Evolutionary conservation across 2,329 filamentous ascomycete species (phyloP).

Genomic region (Clonostachys rhizophaga): DNA sequence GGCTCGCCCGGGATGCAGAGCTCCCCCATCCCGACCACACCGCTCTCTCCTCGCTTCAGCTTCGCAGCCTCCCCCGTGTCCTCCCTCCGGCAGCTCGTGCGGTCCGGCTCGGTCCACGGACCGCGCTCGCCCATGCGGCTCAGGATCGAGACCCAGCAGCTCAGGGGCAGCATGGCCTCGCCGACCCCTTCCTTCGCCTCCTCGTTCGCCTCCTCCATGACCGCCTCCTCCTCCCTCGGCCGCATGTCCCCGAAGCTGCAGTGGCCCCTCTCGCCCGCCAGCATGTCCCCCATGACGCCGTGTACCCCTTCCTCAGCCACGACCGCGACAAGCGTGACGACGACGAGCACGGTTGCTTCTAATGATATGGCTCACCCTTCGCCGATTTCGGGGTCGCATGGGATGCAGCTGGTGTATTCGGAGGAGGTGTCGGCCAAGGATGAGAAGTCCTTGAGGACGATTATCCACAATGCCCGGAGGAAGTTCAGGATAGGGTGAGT

Average conservation of each 20-base stretch:
- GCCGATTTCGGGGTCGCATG: conserved; percentile 28
- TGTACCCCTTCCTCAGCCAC: conserved; percentile 33
- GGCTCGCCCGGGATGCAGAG: conserved; percentile 6
- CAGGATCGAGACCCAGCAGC: background rate
- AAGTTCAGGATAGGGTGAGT: conserved; percentile 21
- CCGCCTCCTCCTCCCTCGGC: too few relatives aligned
- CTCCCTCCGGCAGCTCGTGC: conserved; percentile 22
- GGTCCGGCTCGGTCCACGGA: conserved; percentile 11
- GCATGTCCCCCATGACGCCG: conserved; percentile 33
- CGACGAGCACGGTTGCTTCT: too few relatives aligned
- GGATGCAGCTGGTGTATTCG: conserved; percentile 46
- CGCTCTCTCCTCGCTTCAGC: conserved; percentile 19
- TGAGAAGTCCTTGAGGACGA: conserved; percentile 39
- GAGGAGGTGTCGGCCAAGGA: conserved; percentile 37
- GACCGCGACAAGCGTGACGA: conserved; percentile 20
- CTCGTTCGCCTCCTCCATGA: too few relatives aligned
- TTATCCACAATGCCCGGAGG: conserved; percentile 46
- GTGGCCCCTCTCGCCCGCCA: too few relatives aligned
- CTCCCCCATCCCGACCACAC: conserved; percentile 15
- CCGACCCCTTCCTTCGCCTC: too few relatives aligned
- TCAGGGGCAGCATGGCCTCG: too few relatives aligned
- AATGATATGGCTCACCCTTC: too few relatives aligned
- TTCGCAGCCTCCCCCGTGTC: conserved; percentile 22
- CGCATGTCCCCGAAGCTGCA: too few relatives aligned
- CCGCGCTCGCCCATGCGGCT: conserved; percentile 12